Conservation (phyloP, 495 filamentous ascomycete genomes). For the Aspergillus ostianus region DNA sequence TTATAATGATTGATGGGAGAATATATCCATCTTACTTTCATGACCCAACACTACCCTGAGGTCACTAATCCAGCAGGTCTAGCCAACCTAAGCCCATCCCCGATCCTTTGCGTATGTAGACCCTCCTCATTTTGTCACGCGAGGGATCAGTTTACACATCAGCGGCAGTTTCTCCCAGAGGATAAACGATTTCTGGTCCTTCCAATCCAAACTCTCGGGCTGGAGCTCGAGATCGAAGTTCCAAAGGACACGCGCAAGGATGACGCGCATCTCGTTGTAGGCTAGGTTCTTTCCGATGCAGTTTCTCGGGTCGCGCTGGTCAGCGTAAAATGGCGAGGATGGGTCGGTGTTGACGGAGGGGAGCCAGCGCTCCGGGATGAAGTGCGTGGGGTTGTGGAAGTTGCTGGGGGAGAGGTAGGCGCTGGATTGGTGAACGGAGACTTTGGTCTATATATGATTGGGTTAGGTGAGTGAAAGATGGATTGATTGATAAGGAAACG, state of each 20-base stretch:
- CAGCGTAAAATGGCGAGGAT: slow-evolving; percentile 1
- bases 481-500: neutral
- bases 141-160: slow-evolving; percentile 6
- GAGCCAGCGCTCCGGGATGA: slow-evolving; percentile 1
- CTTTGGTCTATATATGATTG: neutral
- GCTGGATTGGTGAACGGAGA: neutral
- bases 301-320: slow-evolving; percentile 8
- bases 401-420: neutral
- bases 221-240: slow-evolving; percentile 19
- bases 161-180: slow-evolving; percentile 20
- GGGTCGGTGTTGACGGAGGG: neutral
- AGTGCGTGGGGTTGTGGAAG: neutral
- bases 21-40: too few species aligned
- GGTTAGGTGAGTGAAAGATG: neutral
- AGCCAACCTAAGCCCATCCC: too few species aligned
- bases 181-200: slow-evolving; percentile 10
- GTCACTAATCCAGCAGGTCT: too few species aligned
- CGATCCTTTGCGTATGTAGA: too few species aligned
- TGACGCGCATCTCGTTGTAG: slow-evolving; percentile 17
- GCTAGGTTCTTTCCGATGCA: slow-evolving; percentile 17
- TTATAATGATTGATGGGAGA: too few species aligned
- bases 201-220: slow-evolving; percentile 12
- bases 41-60: too few species aligned
- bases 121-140: too few species aligned
- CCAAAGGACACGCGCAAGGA: slow-evolving; percentile 18